These are phyloP conservation scores for Hyaloscypha bicolor DNA, from an alignment of 495 filamentous ascomycete species.

Conservation along the genomic window DNA sequence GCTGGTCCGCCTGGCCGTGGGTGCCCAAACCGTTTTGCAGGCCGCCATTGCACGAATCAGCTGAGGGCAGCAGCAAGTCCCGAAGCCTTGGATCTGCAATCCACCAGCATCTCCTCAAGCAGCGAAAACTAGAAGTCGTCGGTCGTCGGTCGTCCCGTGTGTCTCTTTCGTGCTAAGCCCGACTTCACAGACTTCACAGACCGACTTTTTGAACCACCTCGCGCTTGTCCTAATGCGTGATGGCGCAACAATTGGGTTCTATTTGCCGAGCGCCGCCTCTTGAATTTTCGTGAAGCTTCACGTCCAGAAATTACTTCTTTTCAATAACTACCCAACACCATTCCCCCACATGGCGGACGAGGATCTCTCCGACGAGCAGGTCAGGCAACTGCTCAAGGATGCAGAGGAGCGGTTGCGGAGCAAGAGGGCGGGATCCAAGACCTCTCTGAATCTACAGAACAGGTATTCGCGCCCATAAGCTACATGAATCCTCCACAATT, in stretches of 20 bases:
- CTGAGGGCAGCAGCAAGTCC: not conserved
- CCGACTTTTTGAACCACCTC: constrained; percentile 16
- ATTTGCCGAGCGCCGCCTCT: not conserved
- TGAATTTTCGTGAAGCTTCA: constrained; percentile 18
- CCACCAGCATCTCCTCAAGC: not conserved
- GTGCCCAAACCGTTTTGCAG: constrained; percentile 16
- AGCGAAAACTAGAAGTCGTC: not conserved
- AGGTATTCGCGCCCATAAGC: constrained; percentile 17
- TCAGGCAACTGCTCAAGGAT: constrained; percentile 63
- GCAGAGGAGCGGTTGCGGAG: constrained; percentile 60
- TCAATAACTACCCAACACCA: constrained; percentile 7
- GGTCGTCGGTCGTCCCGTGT: not conserved
- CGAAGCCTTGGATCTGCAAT: not conserved
- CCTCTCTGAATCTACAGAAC: constrained; percentile 8
- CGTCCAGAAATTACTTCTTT: constrained; percentile 16
- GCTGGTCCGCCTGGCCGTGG: constrained; percentile 4
- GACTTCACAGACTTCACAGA: not conserved
- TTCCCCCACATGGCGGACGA: constrained; percentile 44
- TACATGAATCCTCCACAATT: not conserved
- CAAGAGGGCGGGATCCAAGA: constrained; percentile 11
- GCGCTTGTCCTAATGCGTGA: not conserved
- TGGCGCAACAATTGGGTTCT: not conserved
- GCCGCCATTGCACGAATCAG: constrained; percentile 7
- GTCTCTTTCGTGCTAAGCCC: not conserved
- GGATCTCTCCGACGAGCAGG: constrained; percentile 59